phyloP scores from a whole-genome alignment of 805 yeast species.

The Yamadazyma endophytica region DNA sequence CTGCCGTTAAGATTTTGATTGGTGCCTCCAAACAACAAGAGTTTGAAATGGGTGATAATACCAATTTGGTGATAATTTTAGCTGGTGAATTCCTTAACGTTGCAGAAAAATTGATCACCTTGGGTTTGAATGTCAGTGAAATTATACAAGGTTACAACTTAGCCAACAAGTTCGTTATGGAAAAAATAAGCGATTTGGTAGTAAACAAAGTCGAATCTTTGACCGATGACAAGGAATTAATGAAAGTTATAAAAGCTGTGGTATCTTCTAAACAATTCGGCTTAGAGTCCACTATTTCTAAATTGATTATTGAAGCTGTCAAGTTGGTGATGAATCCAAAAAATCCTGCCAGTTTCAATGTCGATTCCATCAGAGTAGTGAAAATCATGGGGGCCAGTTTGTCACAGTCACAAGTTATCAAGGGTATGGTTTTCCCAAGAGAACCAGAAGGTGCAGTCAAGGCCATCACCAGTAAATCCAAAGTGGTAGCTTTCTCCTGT shows the following conservation, averaged over 20 bases:
- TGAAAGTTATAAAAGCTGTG: slow-evolving; percentile 78
- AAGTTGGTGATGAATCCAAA: slow-evolving; percentile 66
- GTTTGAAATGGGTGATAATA: slow-evolving; percentile 94
- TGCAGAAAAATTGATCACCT: slow-evolving; percentile 76
- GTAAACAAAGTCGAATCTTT: slow-evolving; percentile 61
- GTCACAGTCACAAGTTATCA: slow-evolving; percentile 69
- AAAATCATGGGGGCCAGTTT: slow-evolving; percentile 93
- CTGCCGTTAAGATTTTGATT: slow-evolving; percentile 91
- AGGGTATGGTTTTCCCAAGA: slow-evolving; percentile 97
- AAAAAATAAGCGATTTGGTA: slow-evolving; percentile 62
- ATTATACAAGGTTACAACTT: slow-evolving; percentile 87
- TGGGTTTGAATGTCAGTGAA: slow-evolving; percentile 90
- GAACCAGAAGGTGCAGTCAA: slow-evolving; percentile 94
- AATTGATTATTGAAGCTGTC: slow-evolving; percentile 81
- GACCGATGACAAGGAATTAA: slow-evolving; percentile 49
- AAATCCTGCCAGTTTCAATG: slow-evolving; percentile 68
- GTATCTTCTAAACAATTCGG: slow-evolving; percentile 94
- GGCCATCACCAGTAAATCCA: slow-evolving; percentile 54
- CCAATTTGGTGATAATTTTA: slow-evolving; percentile 83
- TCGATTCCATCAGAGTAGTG: slow-evolving; percentile 91
- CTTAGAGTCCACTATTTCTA: slow-evolving; percentile 70
- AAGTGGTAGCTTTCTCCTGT: slow-evolving; percentile 89
- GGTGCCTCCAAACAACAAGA: slow-evolving; percentile 98
- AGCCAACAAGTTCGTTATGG: slow-evolving; percentile 74
- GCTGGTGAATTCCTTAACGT: slow-evolving; percentile 90